A percentile compares a stretch with the other conserved stretches of the same genome.
Evolutionary conservation across 2,329 filamentous ascomycete species (phyloP).

Genomic region (Cordyceps militaris): DNA sequence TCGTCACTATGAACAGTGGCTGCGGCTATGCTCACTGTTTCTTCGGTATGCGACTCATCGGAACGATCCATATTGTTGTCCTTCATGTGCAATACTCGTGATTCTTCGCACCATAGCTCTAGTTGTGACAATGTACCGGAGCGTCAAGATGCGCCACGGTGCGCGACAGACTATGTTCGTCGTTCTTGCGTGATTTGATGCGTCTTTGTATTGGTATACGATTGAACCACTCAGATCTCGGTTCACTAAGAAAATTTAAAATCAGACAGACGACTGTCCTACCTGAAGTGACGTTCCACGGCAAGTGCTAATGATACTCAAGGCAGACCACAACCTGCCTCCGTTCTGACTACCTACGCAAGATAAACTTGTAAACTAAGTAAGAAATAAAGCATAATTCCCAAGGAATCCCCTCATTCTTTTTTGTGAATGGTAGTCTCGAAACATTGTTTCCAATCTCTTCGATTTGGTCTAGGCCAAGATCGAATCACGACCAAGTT

Average conservation of each 20-base stretch:
- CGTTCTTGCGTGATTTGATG: neutral
- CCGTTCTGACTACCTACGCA: neutral
- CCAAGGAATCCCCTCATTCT: neutral
- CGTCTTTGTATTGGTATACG: too few relatives aligned
- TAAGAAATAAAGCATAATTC: neutral
- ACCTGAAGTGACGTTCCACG: neutral
- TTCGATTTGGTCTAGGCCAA: neutral
- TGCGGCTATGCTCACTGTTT: neutral
- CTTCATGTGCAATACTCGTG: too few relatives aligned
- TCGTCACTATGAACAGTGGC: conserved; percentile 13
- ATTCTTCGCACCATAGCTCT: too few relatives aligned
- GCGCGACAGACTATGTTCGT: too few relatives aligned
- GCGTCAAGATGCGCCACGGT: neutral
- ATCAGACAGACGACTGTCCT: neutral
- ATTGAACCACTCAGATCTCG: too few relatives aligned
- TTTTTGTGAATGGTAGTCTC: neutral
- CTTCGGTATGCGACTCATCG: too few relatives aligned
- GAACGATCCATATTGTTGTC: neutral
- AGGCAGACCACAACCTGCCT: neutral
- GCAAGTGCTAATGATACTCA: neutral
- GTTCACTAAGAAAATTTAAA: neutral
- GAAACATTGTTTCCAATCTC: neutral
- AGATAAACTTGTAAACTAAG: neutral
- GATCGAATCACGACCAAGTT: neutral
- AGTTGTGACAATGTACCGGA: neutral